These are phyloP conservation scores for Torulaspora franciscae DNA, from an alignment of 805 yeast genomes.

Conservation along the genomic window DNA sequence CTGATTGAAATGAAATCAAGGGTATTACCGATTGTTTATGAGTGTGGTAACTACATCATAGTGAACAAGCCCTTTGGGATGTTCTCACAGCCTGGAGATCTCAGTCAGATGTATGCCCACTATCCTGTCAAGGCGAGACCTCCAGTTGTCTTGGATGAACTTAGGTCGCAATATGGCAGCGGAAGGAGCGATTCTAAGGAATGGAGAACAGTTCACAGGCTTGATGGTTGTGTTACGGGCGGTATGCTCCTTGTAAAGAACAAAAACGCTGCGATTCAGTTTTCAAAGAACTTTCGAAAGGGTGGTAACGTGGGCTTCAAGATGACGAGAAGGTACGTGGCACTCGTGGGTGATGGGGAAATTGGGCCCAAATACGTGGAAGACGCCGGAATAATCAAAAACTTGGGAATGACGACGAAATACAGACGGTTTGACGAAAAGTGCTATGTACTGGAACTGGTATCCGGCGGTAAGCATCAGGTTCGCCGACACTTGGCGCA, in stretches of 20 bases:
- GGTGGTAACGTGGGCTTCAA: slow-evolving; percentile 38
- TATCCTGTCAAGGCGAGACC: slow-evolving; percentile 12
- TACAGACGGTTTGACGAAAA: slow-evolving; percentile 20
- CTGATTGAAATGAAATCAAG: neutral
- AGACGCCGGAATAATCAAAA: slow-evolving; percentile 11
- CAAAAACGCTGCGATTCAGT: slow-evolving; percentile 32
- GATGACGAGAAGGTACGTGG: slow-evolving; percentile 37
- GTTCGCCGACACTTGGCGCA: slow-evolving; percentile 34
- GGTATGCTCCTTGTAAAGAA: slow-evolving; percentile 38
- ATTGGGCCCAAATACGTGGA: neutral
- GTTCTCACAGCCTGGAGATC: slow-evolving; percentile 34
- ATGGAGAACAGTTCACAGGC: slow-evolving; percentile 37
- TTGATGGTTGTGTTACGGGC: slow-evolving; percentile 41
- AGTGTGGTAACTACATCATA: slow-evolving; percentile 26
- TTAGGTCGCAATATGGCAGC: slow-evolving; percentile 8
- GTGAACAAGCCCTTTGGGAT: slow-evolving; percentile 39
- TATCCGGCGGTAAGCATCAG: slow-evolving; percentile 42
- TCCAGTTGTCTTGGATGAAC: slow-evolving; percentile 21
- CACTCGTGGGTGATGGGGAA: slow-evolving; percentile 17
- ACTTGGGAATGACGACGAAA: slow-evolving; percentile 18
- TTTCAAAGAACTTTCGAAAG: slow-evolving; percentile 31
- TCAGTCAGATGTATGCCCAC: slow-evolving; percentile 9
- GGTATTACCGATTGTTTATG: slow-evolving; percentile 12
- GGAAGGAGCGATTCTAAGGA: neutral
- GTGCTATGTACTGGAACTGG: slow-evolving; percentile 32